phyloP scores from a whole-genome alignment of 345 rosid species.

The Pistacia integerrima region DNA sequence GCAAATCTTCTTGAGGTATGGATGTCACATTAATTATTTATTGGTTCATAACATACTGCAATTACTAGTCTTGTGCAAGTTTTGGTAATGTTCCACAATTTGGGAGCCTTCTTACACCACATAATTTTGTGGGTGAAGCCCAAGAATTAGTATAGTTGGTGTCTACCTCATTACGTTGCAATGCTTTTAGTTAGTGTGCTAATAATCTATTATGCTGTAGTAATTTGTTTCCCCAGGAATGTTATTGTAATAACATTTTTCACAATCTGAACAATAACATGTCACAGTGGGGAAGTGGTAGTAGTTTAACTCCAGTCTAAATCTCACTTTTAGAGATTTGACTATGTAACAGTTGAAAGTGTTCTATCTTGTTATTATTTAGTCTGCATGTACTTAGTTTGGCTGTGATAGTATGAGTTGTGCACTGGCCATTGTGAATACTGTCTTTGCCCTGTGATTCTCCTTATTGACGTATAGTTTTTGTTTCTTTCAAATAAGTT shows the following conservation, averaged over 20 bases:
- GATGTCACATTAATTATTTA: neutral
- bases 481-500: neutral
- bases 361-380: neutral
- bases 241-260: neutral
- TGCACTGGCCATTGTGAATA: neutral
- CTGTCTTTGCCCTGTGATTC: neutral
- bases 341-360: neutral
- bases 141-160: neutral
- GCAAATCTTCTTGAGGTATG: slow-evolving; percentile 74
- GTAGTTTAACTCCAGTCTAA: neutral
- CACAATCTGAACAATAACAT: neutral
- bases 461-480: neutral
- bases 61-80: neutral
- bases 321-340: neutral
- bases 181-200: neutral
- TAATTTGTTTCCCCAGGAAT: neutral
- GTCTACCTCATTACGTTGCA: neutral
- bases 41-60: neutral
- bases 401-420: neutral
- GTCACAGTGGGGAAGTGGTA: neutral
- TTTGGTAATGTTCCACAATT: slow-evolving; percentile 5
- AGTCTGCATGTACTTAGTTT: neutral
- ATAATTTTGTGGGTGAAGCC: neutral
- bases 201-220: neutral
- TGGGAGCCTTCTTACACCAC: neutral